Conservation (phyloP, 768 basidiomycete species). For the Pulveroboletus sp. region DNA sequence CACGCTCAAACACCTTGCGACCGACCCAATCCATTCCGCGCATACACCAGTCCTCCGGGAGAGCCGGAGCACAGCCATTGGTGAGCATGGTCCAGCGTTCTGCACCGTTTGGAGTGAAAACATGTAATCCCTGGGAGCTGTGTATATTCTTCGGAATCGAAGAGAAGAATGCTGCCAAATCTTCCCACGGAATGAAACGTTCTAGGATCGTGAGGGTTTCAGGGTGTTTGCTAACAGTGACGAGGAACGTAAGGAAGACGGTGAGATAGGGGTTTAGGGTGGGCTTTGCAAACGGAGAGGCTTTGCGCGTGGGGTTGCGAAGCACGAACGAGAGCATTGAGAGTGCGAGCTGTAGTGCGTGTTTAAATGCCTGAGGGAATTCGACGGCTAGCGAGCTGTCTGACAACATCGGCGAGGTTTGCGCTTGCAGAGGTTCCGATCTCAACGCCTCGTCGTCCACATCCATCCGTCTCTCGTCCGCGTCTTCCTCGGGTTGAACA, state of each 20-base stretch:
- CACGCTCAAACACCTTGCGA: slow-evolving; percentile 83
- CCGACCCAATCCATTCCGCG: slow-evolving; percentile 97
- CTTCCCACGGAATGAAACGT: slow-evolving; percentile 79
- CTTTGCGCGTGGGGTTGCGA: slow-evolving; percentile 53
- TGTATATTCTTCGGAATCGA: slow-evolving; percentile 52
- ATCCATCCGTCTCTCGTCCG: slow-evolving; percentile 57
- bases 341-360: slow-evolving; percentile 77
- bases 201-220: slow-evolving; percentile 61
- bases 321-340: slow-evolving; percentile 70
- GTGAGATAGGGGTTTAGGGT: slow-evolving; percentile 84
- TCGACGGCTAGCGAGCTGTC: slow-evolving; percentile 38
- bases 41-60: slow-evolving; percentile 93
- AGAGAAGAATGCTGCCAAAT: slow-evolving; percentile 62
- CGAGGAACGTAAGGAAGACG: slow-evolving; percentile 82
- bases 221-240: slow-evolving; percentile 64
- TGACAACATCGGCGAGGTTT: slow-evolving; percentile 26
- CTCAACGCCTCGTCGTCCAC: slow-evolving; percentile 48
- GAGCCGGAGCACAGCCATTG: slow-evolving; percentile 59
- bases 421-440: slow-evolving; percentile 16
- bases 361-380: slow-evolving; percentile 60
- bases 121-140: slow-evolving; percentile 39
- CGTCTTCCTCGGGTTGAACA: slow-evolving; percentile 30
- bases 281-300: slow-evolving; percentile 50
- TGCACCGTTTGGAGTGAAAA: slow-evolving; percentile 28
- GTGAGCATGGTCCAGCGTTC: slow-evolving; percentile 67